Conservation (phyloP, 176 grass and related monocot genomes). For the Oryza glumipatula region DNA sequence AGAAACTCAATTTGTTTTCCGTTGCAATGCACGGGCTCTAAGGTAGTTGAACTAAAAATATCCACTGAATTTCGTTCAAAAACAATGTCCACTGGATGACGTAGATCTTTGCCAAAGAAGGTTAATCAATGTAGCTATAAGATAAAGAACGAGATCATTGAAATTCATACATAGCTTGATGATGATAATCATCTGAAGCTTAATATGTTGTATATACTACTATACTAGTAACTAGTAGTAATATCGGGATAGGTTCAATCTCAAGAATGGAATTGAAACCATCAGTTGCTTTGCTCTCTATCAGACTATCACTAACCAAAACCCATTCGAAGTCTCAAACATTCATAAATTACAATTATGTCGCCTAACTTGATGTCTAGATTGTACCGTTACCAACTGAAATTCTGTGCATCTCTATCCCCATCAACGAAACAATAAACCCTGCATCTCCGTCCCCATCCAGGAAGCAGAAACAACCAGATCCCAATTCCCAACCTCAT, state of each 20-base stretch:
- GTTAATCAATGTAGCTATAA: background rate
- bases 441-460: background rate
- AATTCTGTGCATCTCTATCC: slow-evolving; percentile 2
- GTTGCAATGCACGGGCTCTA: too few relatives aligned
- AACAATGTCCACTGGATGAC: background rate
- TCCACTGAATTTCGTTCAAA: background rate
- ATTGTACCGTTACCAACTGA: background rate
- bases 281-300: background rate
- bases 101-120: slow-evolving; percentile 20
- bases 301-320: background rate
- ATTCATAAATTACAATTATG: slow-evolving; percentile 3
- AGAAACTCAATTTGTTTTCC: too few relatives aligned
- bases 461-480: background rate
- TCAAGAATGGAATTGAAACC: background rate
- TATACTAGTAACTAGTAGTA: background rate
- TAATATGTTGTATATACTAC: background rate
- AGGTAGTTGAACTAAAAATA: background rate
- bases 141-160: background rate
- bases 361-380: background rate
- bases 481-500: background rate
- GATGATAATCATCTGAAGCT: slow-evolving; percentile 13
- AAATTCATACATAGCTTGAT: background rate
- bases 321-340: background rate
- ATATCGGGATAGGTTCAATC: background rate
- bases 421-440: background rate